Evolutionary conservation across 140 eudicot genomes (phyloP).

Genomic region (Bidens hawaiensis): DNA sequence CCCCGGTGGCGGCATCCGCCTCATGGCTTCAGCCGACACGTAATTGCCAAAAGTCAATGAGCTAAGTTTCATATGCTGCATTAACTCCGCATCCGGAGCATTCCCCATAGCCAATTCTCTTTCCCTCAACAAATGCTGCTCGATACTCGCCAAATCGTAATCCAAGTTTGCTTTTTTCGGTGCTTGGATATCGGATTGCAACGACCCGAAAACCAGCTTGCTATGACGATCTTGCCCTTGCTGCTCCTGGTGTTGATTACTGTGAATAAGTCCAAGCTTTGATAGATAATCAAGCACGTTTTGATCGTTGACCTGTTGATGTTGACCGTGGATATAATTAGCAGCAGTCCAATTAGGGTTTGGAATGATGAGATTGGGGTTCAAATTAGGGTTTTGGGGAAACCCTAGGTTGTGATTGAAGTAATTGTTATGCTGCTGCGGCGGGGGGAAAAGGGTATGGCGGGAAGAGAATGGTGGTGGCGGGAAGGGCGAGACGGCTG

Average conservation of each 20-base stretch:
- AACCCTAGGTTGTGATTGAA: slow-evolving; percentile 31
- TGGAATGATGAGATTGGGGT: slow-evolving; percentile 10
- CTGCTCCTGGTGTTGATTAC: background rate
- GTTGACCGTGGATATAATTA: too few relatives aligned
- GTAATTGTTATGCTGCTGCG: slow-evolving; percentile 58
- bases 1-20: slow-evolving; percentile 66
- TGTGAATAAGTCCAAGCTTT: slow-evolving; percentile 22
- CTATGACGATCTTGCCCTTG: background rate
- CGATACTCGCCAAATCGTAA: slow-evolving; percentile 8
- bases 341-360: slow-evolving; percentile 28
- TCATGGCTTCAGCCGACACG: slow-evolving; percentile 7
- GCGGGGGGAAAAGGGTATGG: slow-evolving; percentile 49
- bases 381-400: slow-evolving; percentile 66
- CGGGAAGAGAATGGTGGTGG: slow-evolving; percentile 33
- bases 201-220: slow-evolving; percentile 41
- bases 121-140: slow-evolving; percentile 16
- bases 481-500: slow-evolving; percentile 46
- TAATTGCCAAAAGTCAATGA: slow-evolving; percentile 25
- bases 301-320: slow-evolving; percentile 14
- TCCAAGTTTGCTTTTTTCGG: slow-evolving; percentile 15
- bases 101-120: slow-evolving; percentile 23
- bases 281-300: slow-evolving; percentile 11
- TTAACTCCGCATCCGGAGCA: too few relatives aligned
- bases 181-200: slow-evolving; percentile 14
- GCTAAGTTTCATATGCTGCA: slow-evolving; percentile 23